Evolutionary conservation across 2,329 filamentous ascomycete species (phyloP).

Genomic region (Byssothecium circinans): DNA sequence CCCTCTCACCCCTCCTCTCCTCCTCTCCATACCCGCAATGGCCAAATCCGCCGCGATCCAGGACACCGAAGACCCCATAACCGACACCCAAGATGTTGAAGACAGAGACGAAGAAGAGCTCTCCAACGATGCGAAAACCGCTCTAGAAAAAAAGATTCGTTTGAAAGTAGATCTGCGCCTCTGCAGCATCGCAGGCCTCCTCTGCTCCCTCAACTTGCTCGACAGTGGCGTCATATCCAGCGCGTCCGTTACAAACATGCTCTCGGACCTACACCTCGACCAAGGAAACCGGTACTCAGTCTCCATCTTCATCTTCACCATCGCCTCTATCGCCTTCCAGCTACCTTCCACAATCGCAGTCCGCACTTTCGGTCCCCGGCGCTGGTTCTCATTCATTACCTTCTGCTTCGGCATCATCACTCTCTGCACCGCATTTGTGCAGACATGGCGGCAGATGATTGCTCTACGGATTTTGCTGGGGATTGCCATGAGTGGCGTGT

Average conservation of each 20-base stretch:
- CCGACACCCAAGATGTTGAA: conserved; percentile 1
- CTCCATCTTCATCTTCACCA: conserved; percentile 73
- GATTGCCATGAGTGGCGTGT: conserved; percentile 58
- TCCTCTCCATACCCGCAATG: conserved; percentile 2
- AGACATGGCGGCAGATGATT: conserved; percentile 70
- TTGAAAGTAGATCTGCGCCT: conserved; percentile 68
- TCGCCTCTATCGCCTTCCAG: conserved; percentile 68
- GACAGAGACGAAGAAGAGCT: conserved; percentile 1
- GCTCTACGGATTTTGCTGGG: conserved; percentile 66
- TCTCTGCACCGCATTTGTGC: conserved; percentile 68
- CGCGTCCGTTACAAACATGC: conserved; percentile 70
- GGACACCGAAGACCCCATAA: conserved; percentile 5
- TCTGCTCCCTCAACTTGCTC: conserved; percentile 69
- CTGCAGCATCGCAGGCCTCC: conserved; percentile 70
- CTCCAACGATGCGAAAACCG: conserved; percentile 12
- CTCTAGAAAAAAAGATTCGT: conserved; percentile 54
- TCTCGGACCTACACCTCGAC: conserved; percentile 62
- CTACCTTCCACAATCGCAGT: conserved; percentile 69
- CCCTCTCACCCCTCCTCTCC: conserved; percentile 1
- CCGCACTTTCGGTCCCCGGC: conserved; percentile 63
- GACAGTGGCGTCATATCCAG: conserved; percentile 71
- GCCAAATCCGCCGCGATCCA: conserved; percentile 4
- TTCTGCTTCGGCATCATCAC: conserved; percentile 66
- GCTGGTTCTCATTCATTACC: conserved; percentile 64
- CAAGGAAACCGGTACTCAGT: conserved; percentile 67